A percentile compares a stretch with the other conserved stretches of the same genome.
phyloP scores from a whole-genome alignment of 163 green algal genomes.

The Chloroidium sp. region DNA sequence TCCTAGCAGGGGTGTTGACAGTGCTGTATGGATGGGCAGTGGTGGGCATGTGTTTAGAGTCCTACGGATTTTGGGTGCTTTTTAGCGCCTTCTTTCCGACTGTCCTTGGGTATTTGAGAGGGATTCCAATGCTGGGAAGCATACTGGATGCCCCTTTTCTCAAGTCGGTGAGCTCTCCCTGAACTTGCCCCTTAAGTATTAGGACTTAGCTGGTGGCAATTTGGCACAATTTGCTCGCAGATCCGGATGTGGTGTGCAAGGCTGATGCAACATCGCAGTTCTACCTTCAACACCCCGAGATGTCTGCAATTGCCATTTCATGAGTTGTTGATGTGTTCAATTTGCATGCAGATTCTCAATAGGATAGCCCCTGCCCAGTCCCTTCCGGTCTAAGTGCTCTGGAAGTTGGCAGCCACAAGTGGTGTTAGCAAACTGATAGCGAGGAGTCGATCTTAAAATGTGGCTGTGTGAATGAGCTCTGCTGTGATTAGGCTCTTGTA shows the following conservation, averaged over 20 bases:
- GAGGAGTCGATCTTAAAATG: too few species aligned
- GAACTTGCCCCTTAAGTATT: too few species aligned
- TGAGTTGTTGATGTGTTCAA: too few species aligned
- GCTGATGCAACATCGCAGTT: too few species aligned
- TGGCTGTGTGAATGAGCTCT: too few species aligned
- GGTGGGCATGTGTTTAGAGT: constrained; percentile 76
- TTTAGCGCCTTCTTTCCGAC: constrained; percentile 94
- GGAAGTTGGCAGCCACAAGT: too few species aligned
- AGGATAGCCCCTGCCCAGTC: constrained; percentile 33
- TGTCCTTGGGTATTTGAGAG: constrained; percentile 78
- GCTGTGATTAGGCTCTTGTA: too few species aligned
- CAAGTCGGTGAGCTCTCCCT: constrained; percentile 46
- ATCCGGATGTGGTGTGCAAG: neutral
- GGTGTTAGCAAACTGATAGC: too few species aligned
- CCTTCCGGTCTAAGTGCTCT: constrained; percentile 3
- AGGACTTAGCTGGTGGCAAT: too few species aligned
- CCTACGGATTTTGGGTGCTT: constrained; percentile 89
- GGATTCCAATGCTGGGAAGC: constrained; percentile 69
- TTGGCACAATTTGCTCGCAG: neutral
- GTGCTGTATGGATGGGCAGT: constrained; percentile 83
- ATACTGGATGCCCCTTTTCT: constrained; percentile 77
- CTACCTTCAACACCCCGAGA: too few species aligned
- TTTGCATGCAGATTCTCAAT: constrained; percentile 34
- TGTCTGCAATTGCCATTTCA: too few species aligned
- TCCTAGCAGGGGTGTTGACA: constrained; percentile 65